These are phyloP conservation scores for Xylogone sp. DNA, from an alignment of 2,329 filamentous ascomycete species.

Conservation along the genomic window DNA sequence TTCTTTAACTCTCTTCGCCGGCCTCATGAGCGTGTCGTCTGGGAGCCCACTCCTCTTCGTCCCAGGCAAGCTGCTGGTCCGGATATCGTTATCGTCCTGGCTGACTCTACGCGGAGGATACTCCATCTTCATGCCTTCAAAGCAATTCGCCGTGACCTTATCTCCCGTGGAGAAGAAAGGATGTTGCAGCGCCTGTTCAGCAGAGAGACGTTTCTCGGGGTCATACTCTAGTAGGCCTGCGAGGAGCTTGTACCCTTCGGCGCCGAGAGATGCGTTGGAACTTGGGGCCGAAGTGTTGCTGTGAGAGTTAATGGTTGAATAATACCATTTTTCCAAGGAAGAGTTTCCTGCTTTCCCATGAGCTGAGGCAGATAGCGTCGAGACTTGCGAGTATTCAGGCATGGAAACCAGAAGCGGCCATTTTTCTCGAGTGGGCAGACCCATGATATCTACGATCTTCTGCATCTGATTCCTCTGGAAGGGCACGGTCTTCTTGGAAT, in stretches of 20 bases:
- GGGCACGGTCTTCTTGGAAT: slow-evolving; percentile 93
- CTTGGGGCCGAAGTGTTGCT: slow-evolving; percentile 45
- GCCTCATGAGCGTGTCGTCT: slow-evolving; percentile 70
- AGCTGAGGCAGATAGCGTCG: slow-evolving; percentile 48
- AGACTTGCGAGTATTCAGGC: slow-evolving; percentile 78
- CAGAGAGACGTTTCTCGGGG: slow-evolving; percentile 81
- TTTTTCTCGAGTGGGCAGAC: slow-evolving; percentile 79
- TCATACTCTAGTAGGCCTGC: slow-evolving; percentile 87
- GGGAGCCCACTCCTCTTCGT: slow-evolving; percentile 85
- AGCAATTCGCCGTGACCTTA: slow-evolving; percentile 76
- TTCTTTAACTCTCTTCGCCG: slow-evolving; percentile 61
- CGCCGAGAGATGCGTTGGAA: slow-evolving; percentile 52
- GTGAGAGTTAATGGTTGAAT: slow-evolving; percentile 61
- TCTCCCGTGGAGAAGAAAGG: slow-evolving; percentile 76
- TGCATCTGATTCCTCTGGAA: slow-evolving; percentile 99
- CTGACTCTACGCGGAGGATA: slow-evolving; percentile 90
- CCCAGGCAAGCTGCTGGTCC: slow-evolving; percentile 82
- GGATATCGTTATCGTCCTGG: slow-evolving; percentile 93
- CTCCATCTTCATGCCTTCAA: slow-evolving; percentile 81
- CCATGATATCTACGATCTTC: slow-evolving; percentile 96
- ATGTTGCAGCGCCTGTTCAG: slow-evolving; percentile 83
- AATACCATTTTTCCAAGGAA: slow-evolving; percentile 75
- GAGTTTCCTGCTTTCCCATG: slow-evolving; percentile 29
- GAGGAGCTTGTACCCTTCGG: slow-evolving; percentile 79
- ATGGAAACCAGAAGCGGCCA: slow-evolving; percentile 84